These are phyloP conservation scores for Leishmania mexicana DNA, from an alignment of 208 protist genomes.

Conservation along the genomic window DNA sequence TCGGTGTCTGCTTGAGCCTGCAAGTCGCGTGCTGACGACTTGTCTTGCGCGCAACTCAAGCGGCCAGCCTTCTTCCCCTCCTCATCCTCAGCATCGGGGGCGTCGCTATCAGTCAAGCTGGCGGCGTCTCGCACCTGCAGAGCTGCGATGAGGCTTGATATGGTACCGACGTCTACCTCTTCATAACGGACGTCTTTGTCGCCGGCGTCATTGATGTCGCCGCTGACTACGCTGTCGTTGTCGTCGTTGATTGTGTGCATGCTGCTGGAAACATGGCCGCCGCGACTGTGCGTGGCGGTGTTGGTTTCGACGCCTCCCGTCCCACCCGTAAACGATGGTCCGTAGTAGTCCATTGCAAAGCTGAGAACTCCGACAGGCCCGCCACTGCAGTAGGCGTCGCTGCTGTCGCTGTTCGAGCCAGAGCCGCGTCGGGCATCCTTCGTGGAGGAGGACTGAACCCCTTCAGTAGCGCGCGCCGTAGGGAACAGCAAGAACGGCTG, in stretches of 20 bases:
- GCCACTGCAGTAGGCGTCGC: slow-evolving; percentile 9
- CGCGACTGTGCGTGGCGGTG: not conserved
- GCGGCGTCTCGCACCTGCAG: slow-evolving; percentile 5
- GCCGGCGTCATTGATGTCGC: not conserved
- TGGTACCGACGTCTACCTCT: slow-evolving; percentile 29
- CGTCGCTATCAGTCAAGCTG: not conserved
- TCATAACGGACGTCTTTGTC: slow-evolving; percentile 21
- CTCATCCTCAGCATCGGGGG: not conserved
- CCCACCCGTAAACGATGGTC: not conserved
- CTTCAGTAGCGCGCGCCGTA: not conserved
- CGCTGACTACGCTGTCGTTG: slow-evolving; percentile 1
- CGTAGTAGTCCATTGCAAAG: not conserved
- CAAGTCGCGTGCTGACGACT: not conserved
- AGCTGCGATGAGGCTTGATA: slow-evolving; percentile 33
- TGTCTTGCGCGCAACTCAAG: not conserved
- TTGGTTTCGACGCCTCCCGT: not conserved
- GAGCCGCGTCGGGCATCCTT: slow-evolving; percentile 10
- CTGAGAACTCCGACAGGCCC: not conserved
- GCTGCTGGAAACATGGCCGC: not conserved
- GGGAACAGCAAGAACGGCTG: not conserved
- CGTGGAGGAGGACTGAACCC: not conserved
- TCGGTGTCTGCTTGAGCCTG: not conserved
- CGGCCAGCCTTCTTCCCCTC: not conserved
- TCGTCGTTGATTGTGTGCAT: not conserved
- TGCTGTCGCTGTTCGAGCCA: slow-evolving; percentile 3